Conservation (phyloP, 768 basidiomycete species). For the Gelatoporia subvermispora region DNA sequence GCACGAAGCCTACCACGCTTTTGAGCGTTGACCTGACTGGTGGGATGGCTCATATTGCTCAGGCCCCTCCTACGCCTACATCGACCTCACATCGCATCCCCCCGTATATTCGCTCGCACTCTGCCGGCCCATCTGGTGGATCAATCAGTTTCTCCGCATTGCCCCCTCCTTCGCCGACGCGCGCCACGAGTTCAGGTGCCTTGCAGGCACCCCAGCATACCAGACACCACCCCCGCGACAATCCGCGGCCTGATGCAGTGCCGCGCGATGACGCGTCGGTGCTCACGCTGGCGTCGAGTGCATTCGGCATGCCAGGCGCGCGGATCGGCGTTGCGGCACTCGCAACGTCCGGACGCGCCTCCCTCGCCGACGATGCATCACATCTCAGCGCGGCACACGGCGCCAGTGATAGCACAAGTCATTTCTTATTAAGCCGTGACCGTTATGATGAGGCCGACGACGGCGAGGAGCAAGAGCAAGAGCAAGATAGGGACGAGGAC, state of each 20-base stretch:
- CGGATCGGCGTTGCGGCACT: conserved; percentile 36
- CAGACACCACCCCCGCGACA: conserved; percentile 90
- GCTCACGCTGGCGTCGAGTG: conserved; percentile 90
- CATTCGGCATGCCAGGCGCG: conserved; percentile 68
- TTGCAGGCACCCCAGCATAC: conserved; percentile 88
- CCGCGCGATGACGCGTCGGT: conserved; percentile 90
- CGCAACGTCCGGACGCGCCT: conserved; percentile 16
- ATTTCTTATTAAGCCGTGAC: conserved; percentile 46
- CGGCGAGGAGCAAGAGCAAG: conserved; percentile 43
- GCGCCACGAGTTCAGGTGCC: conserved; percentile 40
- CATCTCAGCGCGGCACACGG: conserved; percentile 50
- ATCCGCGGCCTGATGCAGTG: conserved; percentile 88
- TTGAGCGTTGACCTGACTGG: conserved; percentile 84
- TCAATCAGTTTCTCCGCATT: conserved; percentile 75
- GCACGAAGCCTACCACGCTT: conserved; percentile 92
- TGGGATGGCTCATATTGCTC: conserved; percentile 89
- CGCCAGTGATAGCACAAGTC: conserved; percentile 58
- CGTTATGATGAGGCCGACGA: conserved; percentile 33
- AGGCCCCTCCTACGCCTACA: conserved; percentile 63
- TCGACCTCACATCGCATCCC: conserved; percentile 48
- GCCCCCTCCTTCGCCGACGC: conserved; percentile 38
- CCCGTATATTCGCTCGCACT: conserved; percentile 58
- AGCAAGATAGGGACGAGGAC: conserved; percentile 52
- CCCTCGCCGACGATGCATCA: conserved; percentile 56
- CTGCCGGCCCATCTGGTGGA: conserved; percentile 48